phyloP scores from a whole-genome alignment of 306 rosid genomes.

The Medicago ruthenica region DNA sequence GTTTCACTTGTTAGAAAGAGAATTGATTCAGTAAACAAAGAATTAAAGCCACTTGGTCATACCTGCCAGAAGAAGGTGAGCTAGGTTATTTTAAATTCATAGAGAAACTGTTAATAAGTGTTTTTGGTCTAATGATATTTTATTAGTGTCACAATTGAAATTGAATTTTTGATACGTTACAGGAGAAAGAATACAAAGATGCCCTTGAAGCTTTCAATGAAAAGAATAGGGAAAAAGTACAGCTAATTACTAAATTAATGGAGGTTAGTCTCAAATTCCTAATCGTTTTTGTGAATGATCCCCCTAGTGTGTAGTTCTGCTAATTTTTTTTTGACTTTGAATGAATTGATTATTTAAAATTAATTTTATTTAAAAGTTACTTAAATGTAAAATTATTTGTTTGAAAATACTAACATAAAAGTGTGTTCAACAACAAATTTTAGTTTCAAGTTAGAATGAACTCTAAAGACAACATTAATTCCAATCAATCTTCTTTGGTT shows the following conservation, averaged over 20 bases:
- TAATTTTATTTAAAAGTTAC: too few relatives aligned
- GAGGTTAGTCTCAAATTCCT: conserved; percentile 48
- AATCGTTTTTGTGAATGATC: conserved; percentile 1
- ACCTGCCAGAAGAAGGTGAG: conserved; percentile 97
- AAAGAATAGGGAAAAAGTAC: conserved; percentile 95
- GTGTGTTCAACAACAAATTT: too few relatives aligned
- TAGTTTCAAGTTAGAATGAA: too few relatives aligned
- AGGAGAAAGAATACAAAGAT: conserved; percentile 97
- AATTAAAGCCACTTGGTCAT: conserved; percentile 93
- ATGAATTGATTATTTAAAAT: background rate
- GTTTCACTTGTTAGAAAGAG: conserved; percentile 80
- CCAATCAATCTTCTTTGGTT: too few relatives aligned
- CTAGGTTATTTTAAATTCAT: conserved; percentile 39
- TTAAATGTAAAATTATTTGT: background rate
- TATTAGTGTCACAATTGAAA: conserved; percentile 2
- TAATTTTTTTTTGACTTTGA: too few relatives aligned
- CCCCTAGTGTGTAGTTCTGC: too few relatives aligned
- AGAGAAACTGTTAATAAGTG: background rate
- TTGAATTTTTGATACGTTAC: conserved; percentile 38
- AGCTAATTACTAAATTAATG: conserved; percentile 64
- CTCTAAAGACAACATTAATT: too few relatives aligned
- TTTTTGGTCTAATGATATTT: background rate
- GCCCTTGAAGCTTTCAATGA: conserved; percentile 98
- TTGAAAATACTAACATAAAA: too few relatives aligned
- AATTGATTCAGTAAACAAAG: conserved; percentile 91